These are phyloP conservation scores for Daldinia vernicosa DNA, from an alignment of 495 filamentous ascomycete genomes.

Conservation along the genomic window DNA sequence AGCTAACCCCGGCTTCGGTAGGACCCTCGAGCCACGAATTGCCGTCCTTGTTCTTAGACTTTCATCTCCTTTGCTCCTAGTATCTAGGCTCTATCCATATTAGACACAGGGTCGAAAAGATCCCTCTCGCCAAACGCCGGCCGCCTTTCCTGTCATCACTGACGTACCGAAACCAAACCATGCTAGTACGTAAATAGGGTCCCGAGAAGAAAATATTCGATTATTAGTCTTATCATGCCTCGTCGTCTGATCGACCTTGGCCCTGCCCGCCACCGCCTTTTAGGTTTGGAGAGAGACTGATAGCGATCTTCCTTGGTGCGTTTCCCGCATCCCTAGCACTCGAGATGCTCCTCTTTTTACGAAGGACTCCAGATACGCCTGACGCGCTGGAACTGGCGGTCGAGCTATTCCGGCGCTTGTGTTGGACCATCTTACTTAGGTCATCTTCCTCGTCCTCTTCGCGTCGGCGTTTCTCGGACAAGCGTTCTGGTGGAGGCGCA, in stretches of 20 bases:
- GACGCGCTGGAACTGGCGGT: constrained; percentile 46
- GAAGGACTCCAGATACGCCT: constrained; percentile 25
- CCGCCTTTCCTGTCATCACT: constrained; percentile 43
- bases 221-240: constrained; percentile 22
- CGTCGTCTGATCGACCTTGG: constrained; percentile 35
- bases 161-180: constrained; percentile 38
- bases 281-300: constrained; percentile 52
- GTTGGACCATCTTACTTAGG: constrained; percentile 73
- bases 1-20: neutral
- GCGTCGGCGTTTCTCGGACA: constrained; percentile 90
- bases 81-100: constrained; percentile 27
- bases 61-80: constrained; percentile 23
- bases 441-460: constrained; percentile 91
- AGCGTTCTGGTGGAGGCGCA: constrained; percentile 70
- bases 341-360: constrained; percentile 44
- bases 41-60: constrained; percentile 8
- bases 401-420: constrained; percentile 71
- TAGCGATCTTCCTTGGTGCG: constrained; percentile 55
- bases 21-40: neutral
- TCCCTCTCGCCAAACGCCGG: constrained; percentile 43
- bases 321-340: constrained; percentile 37
- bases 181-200: constrained; percentile 34
- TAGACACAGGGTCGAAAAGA: constrained; percentile 32
- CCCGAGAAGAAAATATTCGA: constrained; percentile 23
- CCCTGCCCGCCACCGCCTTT: constrained; percentile 43